Base-by-base conservation (phyloP, 495 filamentous ascomycete genomes). In the Podospora anserina region DNA sequence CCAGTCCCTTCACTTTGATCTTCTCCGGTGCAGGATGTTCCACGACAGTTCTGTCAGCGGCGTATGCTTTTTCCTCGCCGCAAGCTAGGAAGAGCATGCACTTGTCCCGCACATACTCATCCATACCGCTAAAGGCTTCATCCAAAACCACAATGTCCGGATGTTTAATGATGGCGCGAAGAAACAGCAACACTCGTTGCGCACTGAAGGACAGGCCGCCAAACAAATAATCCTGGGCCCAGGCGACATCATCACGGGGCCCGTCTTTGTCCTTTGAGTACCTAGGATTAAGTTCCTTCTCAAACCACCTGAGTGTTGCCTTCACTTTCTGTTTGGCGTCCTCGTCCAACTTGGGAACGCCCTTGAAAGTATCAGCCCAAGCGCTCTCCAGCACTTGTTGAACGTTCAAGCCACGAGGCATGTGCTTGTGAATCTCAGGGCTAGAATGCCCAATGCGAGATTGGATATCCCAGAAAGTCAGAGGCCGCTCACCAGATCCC, bases 391-490 rank as follows among this genome's bases (percentile, higher is more conserved):
- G 73, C 0, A 90, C 85, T 64, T 89, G 86, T 7, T 92, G 87
- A 20, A 97, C 78, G 1, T 88, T 90, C 62, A 97, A 83, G 39
- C 87, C 83, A 58, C 88, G 88, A 2, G 95, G 95, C 80, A 97
- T 97, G 81, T 96, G 92, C 60, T 90, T 88, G 70, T 97, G 93
- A 23, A 97, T 91, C 75, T 99, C 95, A 0, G 95, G 96, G 59
- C 91, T 94, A 2, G 93, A 93, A 72, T 97, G 93, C 19, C 95
- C 95, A 64, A 98, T 90, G 19, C 93, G 89, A 2, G 88, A 84
- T 75, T 98, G 94, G 53, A 99, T 88, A 63, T 97, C 94, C 79
- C 96, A 97, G 66, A 97, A 88, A 4, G 92, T 95, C 30, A 97
- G 87, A 0, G 92, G 93, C 0, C 86, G 87, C 62, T 86, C 73